A percentile compares a stretch with the other conserved stretches of the same genome.
Conservation (phyloP, 805 yeast genomes). For the Kuraishia floccosa region DNA sequence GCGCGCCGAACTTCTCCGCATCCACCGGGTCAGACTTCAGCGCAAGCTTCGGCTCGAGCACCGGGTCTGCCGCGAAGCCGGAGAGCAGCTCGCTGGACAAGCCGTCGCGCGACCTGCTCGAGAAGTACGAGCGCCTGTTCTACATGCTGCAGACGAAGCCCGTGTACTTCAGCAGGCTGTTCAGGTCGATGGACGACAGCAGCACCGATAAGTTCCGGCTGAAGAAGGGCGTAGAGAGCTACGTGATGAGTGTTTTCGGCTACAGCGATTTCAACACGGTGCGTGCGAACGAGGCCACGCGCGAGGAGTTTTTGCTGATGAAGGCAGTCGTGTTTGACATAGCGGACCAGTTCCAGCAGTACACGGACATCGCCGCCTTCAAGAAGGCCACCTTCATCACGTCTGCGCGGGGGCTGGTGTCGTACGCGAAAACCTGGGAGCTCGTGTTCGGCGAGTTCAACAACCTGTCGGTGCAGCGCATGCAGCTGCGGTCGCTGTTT, state of each 20-base stretch:
- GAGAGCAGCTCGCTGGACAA: slow-evolving; percentile 17
- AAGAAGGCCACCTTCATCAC: slow-evolving; percentile 12
- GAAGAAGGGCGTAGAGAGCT: slow-evolving; percentile 20
- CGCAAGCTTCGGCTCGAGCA: slow-evolving; percentile 9
- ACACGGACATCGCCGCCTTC: slow-evolving; percentile 8
- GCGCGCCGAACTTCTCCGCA: neutral
- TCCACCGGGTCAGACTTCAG: slow-evolving; percentile 2
- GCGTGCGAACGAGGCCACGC: slow-evolving; percentile 21
- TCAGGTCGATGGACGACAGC: slow-evolving; percentile 19
- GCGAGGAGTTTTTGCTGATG: slow-evolving; percentile 65
- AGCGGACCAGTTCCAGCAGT: slow-evolving; percentile 23
- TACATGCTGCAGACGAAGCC: slow-evolving; percentile 82
- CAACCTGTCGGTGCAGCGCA: slow-evolving; percentile 36
- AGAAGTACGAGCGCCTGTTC: slow-evolving; percentile 65
- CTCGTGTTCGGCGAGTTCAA: slow-evolving; percentile 28
- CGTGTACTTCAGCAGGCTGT: slow-evolving; percentile 49
- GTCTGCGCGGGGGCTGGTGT: slow-evolving; percentile 3
- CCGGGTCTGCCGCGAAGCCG: neutral
- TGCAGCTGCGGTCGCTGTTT: slow-evolving; percentile 25
- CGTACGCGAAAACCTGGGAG: slow-evolving; percentile 27
- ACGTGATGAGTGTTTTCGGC: slow-evolving; percentile 21
- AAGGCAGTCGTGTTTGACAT: slow-evolving; percentile 41
- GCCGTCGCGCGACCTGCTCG: slow-evolving; percentile 40
- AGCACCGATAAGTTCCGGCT: slow-evolving; percentile 9
- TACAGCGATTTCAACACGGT: slow-evolving; percentile 8